phyloP scores from a whole-genome alignment of 495 filamentous ascomycete species.

The Tuber melanosporum region DNA sequence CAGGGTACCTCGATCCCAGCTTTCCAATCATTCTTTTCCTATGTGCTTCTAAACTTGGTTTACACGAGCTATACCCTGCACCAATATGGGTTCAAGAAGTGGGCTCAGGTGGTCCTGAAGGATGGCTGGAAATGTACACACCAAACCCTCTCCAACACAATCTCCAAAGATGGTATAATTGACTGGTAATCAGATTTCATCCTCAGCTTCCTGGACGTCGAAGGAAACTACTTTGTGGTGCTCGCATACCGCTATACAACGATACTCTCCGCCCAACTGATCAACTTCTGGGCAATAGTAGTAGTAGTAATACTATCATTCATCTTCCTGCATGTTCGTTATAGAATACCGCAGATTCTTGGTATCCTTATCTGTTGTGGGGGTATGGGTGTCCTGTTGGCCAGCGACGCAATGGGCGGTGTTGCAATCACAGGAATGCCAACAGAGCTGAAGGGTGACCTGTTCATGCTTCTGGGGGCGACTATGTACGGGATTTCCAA shows the following conservation, averaged over 20 bases:
- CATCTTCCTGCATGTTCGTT: slow-evolving; percentile 74
- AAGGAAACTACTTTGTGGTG: slow-evolving; percentile 97
- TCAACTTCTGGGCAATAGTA: slow-evolving; percentile 98
- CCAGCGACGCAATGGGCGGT: slow-evolving; percentile 76
- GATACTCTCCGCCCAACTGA: slow-evolving; percentile 82
- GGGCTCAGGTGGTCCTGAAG: slow-evolving; percentile 54
- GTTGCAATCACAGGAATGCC: slow-evolving; percentile 55
- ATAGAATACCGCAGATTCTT: slow-evolving; percentile 71
- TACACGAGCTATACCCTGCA: slow-evolving; percentile 80
- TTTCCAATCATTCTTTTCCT: slow-evolving; percentile 94
- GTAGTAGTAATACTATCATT: slow-evolving; percentile 84
- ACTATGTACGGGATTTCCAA: slow-evolving; percentile 89
- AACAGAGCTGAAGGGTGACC: slow-evolving; percentile 83
- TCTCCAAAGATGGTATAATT: background rate
- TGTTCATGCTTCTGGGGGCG: slow-evolving; percentile 82
- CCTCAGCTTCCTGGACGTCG: slow-evolving; percentile 83
- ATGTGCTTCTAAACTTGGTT: slow-evolving; percentile 71
- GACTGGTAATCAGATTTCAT: slow-evolving; percentile 57
- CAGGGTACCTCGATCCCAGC: slow-evolving; percentile 81
- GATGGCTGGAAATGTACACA: slow-evolving; percentile 78
- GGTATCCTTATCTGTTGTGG: slow-evolving; percentile 89
- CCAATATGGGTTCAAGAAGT: slow-evolving; percentile 68
- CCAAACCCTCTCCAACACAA: background rate
- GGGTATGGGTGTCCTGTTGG: slow-evolving; percentile 84
- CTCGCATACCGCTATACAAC: slow-evolving; percentile 90